Percentiles rank a stretch among this genome's conserved stretches.
These are phyloP conservation scores for Alternaria ventricosa DNA, from an alignment of 2,329 filamentous ascomycete genomes.

Conservation along the genomic window DNA sequence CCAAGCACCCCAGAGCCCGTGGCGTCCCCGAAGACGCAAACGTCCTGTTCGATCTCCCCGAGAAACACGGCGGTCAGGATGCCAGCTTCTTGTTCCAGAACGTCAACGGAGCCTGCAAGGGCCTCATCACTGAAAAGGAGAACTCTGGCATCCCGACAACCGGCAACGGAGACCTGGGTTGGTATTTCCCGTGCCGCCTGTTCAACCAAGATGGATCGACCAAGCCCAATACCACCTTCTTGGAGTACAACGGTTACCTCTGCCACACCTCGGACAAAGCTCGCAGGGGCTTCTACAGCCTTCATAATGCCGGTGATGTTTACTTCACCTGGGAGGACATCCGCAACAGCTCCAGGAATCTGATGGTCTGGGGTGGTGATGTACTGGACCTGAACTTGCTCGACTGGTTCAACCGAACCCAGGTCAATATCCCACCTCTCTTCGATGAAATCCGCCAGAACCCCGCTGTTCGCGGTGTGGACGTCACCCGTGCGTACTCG, in stretches of 20 bases:
- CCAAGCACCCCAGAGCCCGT: slow-evolving; percentile 78
- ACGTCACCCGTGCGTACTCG: slow-evolving; percentile 89
- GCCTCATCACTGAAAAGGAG: slow-evolving; percentile 74
- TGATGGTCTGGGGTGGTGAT: slow-evolving; percentile 92
- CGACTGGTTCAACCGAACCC: slow-evolving; percentile 83
- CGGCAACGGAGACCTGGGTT: slow-evolving; percentile 72
- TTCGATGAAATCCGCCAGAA: slow-evolving; percentile 83
- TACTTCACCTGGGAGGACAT: slow-evolving; percentile 97
- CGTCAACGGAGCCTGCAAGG: slow-evolving; percentile 96
- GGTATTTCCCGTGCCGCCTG: slow-evolving; percentile 94
- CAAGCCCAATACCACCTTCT: slow-evolving; percentile 73
- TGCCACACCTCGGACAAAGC: slow-evolving; percentile 80
- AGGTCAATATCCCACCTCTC: slow-evolving; percentile 76
- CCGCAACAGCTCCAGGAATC: slow-evolving; percentile 84
- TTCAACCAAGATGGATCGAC: slow-evolving; percentile 94
- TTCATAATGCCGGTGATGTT: slow-evolving; percentile 79
- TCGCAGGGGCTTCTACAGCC: slow-evolving; percentile 76
- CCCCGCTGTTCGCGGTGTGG: slow-evolving; percentile 75
- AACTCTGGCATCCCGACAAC: slow-evolving; percentile 83
- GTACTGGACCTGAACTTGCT: slow-evolving; percentile 90
- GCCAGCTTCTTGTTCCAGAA: slow-evolving; percentile 98
- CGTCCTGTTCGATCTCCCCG: slow-evolving; percentile 83
- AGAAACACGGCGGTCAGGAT: slow-evolving; percentile 85
- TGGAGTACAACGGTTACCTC: slow-evolving; percentile 82
- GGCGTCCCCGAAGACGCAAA: slow-evolving; percentile 79